Base-by-base conservation (phyloP, 208 protist species). In the Acanthamoeba royreba region DNA sequence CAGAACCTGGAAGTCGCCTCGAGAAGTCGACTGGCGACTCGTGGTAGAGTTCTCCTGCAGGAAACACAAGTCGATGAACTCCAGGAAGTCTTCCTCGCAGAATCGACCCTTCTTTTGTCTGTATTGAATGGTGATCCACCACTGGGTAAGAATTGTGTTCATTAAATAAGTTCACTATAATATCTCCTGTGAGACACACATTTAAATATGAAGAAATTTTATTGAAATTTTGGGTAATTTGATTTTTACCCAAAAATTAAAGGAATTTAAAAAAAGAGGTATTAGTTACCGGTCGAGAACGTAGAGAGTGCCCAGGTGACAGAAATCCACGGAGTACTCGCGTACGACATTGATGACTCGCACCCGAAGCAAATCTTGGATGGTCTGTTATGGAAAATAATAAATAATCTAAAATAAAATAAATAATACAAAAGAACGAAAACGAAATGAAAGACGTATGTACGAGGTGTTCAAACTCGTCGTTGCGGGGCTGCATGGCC, bases 51-150 rank as follows among this genome's bases (percentile, higher is more conserved):
- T 86, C 31, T 86, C 77, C 42, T 55, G 77, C 42, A 43, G 33
- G 47, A 38, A 55, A 33, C 77, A 86, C 77, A 86, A 43, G 42
- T 86, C 47, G 77, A 86, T 86, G 77, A 86, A 86, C n/a, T 86
- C 77, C 31, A 86, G 25, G n/a, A 86, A 86, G 42, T 86, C 77
- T 1, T 86, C 77, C 28, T 86, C 77, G 22, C 31, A 4, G 77
- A 86, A 86, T 31, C 77, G 77, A 33, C 77, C 77, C n/a, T 15
- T 46, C 47, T 86, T 58, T 9, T 47, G 47, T 1, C 45, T 86
- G 47, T 43, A 13, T 0, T 33, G n/a, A 33, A 52, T n/a, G 53
- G n/a, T 61, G 19, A 61, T 28, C 53, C 53, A n/a, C 19, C 53
- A 61, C 53, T n/a, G 22, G 53, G n/a, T 61, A 61, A n/a, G n/a